Base-by-base conservation (phyloP, 768 basidiomycete genomes). In the Trichaptum fuscoviolaceum region DNA sequence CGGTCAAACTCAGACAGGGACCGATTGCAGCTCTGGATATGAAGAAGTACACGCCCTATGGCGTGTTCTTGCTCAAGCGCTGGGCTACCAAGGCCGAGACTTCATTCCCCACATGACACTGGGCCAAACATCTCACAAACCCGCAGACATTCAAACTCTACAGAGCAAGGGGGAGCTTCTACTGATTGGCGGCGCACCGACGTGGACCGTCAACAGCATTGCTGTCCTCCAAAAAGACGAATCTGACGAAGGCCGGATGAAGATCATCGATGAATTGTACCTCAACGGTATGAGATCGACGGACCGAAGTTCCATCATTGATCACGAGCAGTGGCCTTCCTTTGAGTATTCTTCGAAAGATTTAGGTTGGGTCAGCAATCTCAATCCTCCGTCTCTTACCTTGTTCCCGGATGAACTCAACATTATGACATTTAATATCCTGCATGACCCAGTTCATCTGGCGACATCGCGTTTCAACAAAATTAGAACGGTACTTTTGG, bases 41-140 rank as follows among this genome's bases (percentile, higher is more conserved):
- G 57, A 61, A 20, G 57, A 67, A 26, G 59, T 73, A 8, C 69
- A 67, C n/a, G 35, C 42, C 10, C 34, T 72, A 7, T 73, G 71
- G 71, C 34, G 65, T 25, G 30, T 64, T 30, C 23, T 68, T 12
- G 68, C 70, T 42, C 24, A 62, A n/a, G 65, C 69, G 20, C 36
- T 70, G 57, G 67, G 68, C 18, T 70, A 73, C 60, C 20, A 64
- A 20, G 72, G 71, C 18, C 65, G 71, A 8, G 35, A 64, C 24
- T 70, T 71, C 63, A 67, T 67, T 0, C 68, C 71, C 9, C 72
- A 73, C 64, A 25, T 72, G 18, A 73, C 71, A 20, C 27, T 73
- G 26, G 71, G 72, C 35, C 71, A 73, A 63, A 58, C 69, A 3
- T 42, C 62, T 18, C 60, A 66, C 42, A 62, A 63, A 20, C 57